phyloP scores from a whole-genome alignment of 1,284 basidiomycete genomes.

The Ceratobasidium sp. region DNA sequence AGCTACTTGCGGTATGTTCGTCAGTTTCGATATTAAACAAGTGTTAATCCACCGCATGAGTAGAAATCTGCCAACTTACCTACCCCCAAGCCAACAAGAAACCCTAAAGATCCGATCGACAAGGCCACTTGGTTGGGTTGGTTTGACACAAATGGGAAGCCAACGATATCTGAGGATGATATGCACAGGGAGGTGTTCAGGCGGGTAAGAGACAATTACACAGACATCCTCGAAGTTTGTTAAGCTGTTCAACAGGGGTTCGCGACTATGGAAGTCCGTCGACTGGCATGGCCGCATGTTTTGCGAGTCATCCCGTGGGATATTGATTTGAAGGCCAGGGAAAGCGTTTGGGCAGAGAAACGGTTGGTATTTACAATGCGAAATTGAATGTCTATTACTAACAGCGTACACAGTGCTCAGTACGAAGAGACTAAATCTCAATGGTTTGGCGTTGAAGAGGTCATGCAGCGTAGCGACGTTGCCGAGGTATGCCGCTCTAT shows the following conservation, averaged over 20 bases:
- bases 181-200: slow-evolving; percentile 79
- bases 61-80: slow-evolving; percentile 79
- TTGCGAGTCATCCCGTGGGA: slow-evolving; percentile 87
- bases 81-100: slow-evolving; percentile 73
- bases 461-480: slow-evolving; percentile 78
- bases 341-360: slow-evolving; percentile 67
- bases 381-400: slow-evolving; percentile 14
- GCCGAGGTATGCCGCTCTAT: slow-evolving; percentile 61
- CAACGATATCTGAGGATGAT: slow-evolving; percentile 69
- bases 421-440: slow-evolving; percentile 75
- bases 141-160: slow-evolving; percentile 73
- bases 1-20: slow-evolving; percentile 60
- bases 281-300: slow-evolving; percentile 88
- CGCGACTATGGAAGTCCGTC: slow-evolving; percentile 60
- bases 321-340: slow-evolving; percentile 62
- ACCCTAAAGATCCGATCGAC: slow-evolving; percentile 74
- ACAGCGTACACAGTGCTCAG: slow-evolving; percentile 56
- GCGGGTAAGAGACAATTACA: slow-evolving; percentile 50
- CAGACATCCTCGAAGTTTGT: background rate
- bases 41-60: background rate
- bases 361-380: slow-evolving; percentile 55
- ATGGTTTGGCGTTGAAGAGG: slow-evolving; percentile 83
- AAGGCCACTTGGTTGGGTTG: slow-evolving; percentile 72
- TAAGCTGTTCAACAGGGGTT: slow-evolving; percentile 56
- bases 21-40: background rate